These are phyloP conservation scores for Claviceps spartinae DNA, from an alignment of 2,329 filamentous ascomycete genomes.

Conservation along the genomic window DNA sequence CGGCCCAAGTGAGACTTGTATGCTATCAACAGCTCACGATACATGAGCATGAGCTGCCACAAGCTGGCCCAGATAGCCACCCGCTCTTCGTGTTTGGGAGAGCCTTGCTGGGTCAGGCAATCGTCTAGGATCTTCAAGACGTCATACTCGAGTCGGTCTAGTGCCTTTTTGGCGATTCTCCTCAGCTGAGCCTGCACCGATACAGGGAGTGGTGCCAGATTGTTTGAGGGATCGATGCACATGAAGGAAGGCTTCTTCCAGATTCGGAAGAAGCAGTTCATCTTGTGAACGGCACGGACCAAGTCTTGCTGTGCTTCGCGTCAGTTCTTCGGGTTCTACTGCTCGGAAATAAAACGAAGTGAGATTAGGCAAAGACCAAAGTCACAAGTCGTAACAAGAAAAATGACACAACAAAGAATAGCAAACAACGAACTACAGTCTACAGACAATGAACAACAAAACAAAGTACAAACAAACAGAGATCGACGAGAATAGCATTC, in stretches of 20 bases:
- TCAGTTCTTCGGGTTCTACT: constrained; percentile 7
- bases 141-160: constrained; percentile 24
- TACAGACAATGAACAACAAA: not conserved
- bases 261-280: constrained; percentile 37
- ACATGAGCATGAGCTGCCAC: constrained; percentile 37
- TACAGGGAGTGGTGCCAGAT: constrained; percentile 22
- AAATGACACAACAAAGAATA: not conserved
- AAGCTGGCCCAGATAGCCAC: constrained; percentile 34
- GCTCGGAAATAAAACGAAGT: not conserved
- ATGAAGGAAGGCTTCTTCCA: constrained; percentile 31
- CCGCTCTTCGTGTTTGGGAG: constrained; percentile 25
- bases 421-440: not conserved
- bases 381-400: no score
- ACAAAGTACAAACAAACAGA: not conserved
- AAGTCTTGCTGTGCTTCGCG: constrained; percentile 24
- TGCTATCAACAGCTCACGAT: constrained; percentile 26
- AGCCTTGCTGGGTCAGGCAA: constrained; percentile 23
- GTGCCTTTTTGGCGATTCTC: constrained; percentile 23
- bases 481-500: no score
- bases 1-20: constrained; percentile 17
- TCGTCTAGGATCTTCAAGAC: constrained; percentile 27
- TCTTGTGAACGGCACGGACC: constrained; percentile 28
- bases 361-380: not conserved
- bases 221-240: constrained; percentile 25
- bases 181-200: constrained; percentile 27